phyloP scores from a whole-genome alignment of 208 protist genomes.

The Leishmania gerbilli region DNA sequence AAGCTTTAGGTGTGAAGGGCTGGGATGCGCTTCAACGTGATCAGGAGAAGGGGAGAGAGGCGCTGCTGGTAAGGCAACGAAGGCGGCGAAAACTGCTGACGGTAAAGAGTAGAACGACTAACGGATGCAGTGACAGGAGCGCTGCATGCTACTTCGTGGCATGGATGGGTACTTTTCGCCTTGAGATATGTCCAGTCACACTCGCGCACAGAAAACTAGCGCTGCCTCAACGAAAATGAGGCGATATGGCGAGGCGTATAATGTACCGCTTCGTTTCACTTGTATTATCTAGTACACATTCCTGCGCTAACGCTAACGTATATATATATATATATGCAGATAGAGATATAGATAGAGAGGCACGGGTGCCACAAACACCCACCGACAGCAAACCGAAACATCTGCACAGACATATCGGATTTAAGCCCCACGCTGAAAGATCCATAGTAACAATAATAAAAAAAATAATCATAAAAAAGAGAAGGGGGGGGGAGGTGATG shows the following conservation, averaged over 20 bases:
- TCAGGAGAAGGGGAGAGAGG: background rate
- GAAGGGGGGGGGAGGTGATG: too few relatives aligned
- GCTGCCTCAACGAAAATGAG: background rate
- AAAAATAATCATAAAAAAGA: background rate
- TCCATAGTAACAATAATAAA: background rate
- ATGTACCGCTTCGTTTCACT: background rate
- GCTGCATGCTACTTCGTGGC: background rate
- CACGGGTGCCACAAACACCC: too few relatives aligned
- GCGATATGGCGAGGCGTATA: background rate
- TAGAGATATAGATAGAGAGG: background rate
- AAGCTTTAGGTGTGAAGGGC: background rate
- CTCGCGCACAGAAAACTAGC: background rate
- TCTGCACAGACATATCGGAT: background rate
- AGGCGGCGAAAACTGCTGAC: background rate
- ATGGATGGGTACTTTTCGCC: background rate
- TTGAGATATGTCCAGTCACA: background rate
- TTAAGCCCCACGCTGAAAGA: background rate
- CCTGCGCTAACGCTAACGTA: background rate
- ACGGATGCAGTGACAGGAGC: background rate
- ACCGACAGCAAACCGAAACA: background rate
- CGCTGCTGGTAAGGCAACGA: background rate
- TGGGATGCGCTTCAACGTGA: background rate
- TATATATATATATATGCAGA: background rate
- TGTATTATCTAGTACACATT: background rate
- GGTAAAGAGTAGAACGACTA: background rate